These are phyloP conservation scores for Penicillium polonicum DNA, from an alignment of 2,329 filamentous ascomycete species.

Conservation along the genomic window DNA sequence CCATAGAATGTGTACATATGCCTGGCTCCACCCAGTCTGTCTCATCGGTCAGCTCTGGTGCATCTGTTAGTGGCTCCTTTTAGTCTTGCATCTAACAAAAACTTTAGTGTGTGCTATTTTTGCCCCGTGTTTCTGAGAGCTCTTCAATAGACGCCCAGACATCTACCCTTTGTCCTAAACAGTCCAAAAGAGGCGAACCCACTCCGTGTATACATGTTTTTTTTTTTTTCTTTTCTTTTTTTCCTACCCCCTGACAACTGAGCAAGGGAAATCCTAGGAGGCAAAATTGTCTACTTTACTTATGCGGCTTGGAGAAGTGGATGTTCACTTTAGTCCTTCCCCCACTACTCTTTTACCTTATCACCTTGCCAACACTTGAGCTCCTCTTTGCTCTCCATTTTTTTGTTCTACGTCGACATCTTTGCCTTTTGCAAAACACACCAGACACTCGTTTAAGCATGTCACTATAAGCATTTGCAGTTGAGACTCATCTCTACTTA, in stretches of 20 bases:
- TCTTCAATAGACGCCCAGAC: slow-evolving; percentile 5
- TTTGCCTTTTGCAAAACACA: neutral
- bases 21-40: slow-evolving; percentile 16
- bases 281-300: slow-evolving; percentile 5
- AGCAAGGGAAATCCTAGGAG: slow-evolving; percentile 8
- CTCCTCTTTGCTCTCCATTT: neutral
- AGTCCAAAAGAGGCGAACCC: slow-evolving; percentile 18
- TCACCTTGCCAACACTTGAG: slow-evolving; percentile 1
- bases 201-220: neutral
- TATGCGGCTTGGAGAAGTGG: slow-evolving; percentile 8
- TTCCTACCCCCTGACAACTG: neutral
- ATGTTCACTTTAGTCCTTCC: slow-evolving; percentile 5
- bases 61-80: slow-evolving; percentile 7
- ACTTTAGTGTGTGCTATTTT: slow-evolving; percentile 18
- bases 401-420: neutral
- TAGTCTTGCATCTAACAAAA: slow-evolving; percentile 10
- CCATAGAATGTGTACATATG: neutral
- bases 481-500: neutral
- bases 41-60: slow-evolving; percentile 13
- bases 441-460: slow-evolving; percentile 6
- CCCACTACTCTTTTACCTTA: slow-evolving; percentile 6
- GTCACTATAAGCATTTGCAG: slow-evolving; percentile 1
- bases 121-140: slow-evolving; percentile 7
- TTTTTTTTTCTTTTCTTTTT: neutral
- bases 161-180: slow-evolving; percentile 3